Conservation (phyloP, 2,329 filamentous ascomycete species). For the Claviceps quebecensis region DNA sequence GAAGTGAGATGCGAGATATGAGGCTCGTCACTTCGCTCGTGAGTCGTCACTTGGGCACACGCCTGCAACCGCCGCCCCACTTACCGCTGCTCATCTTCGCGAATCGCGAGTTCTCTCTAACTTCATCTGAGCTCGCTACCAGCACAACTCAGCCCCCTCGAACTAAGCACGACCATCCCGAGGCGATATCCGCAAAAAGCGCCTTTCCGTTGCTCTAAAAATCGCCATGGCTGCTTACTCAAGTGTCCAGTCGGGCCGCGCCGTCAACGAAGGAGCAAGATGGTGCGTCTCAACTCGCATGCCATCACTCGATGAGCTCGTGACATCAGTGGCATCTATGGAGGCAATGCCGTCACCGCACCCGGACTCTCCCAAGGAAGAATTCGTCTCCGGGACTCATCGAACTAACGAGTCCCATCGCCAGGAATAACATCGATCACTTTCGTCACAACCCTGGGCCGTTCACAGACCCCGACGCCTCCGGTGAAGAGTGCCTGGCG, state of each 20-base stretch:
- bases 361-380: neutral
- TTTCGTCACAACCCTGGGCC: conserved; percentile 67
- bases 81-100: neutral
- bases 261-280: conserved; percentile 17
- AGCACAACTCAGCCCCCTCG: neutral
- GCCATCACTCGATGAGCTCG: neutral
- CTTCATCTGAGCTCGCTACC: neutral
- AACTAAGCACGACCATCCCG: neutral
- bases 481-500: conserved; percentile 36
- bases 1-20: neutral
- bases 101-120: neutral
- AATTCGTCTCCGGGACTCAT: neutral
- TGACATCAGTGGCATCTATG: neutral
- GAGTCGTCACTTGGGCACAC: neutral
- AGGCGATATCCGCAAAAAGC: neutral
- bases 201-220: neutral
- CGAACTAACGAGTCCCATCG: conserved; percentile 1
- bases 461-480: conserved; percentile 55
- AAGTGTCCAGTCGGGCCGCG: conserved; percentile 5
- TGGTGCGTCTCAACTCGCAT: conserved; percentile 15
- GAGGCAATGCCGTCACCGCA: neutral
- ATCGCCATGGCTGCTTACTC: conserved; percentile 15
- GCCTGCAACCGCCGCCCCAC: neutral
- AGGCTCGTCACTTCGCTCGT: neutral
- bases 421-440: conserved; percentile 71